Evolutionary conservation across 2,329 filamentous ascomycete species (phyloP).

Genomic region (Endoconidiophora laricicola): DNA sequence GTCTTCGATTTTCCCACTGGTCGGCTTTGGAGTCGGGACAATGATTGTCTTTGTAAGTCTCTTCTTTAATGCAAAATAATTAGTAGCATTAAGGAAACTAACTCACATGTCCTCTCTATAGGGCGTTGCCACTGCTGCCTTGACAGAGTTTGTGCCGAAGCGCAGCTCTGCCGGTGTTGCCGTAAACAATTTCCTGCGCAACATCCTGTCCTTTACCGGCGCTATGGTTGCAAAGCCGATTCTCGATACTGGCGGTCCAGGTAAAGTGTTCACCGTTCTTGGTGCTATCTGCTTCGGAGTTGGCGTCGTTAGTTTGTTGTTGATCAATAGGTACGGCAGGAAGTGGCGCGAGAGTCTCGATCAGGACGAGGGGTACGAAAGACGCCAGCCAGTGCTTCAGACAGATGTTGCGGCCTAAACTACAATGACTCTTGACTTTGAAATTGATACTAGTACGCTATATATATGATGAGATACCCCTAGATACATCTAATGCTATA

Average conservation of each 20-base stretch:
- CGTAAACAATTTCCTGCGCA: slow-evolving; percentile 66
- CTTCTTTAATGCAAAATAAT: background rate
- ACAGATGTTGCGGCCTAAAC: background rate
- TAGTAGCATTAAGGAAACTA: too few species aligned
- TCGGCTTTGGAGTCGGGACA: slow-evolving; percentile 58
- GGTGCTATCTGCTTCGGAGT: slow-evolving; percentile 37
- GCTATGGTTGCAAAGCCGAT: slow-evolving; percentile 53
- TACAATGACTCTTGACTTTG: background rate
- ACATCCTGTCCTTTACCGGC: slow-evolving; percentile 60
- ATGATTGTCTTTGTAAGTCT: slow-evolving; percentile 59
- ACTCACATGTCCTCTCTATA: slow-evolving; percentile 15
- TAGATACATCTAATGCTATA: background rate
- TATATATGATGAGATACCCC: background rate
- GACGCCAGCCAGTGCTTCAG: slow-evolving; percentile 5
- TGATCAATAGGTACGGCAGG: slow-evolving; percentile 42
- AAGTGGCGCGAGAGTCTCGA: slow-evolving; percentile 52
- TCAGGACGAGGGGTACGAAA: slow-evolving; percentile 17
- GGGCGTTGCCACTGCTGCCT: slow-evolving; percentile 57
- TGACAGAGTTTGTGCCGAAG: slow-evolving; percentile 68
- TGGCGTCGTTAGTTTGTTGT: slow-evolving; percentile 40
- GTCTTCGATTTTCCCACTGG: slow-evolving; percentile 46
- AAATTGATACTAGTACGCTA: background rate
- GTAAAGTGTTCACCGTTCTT: slow-evolving; percentile 54
- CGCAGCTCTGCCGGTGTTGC: slow-evolving; percentile 57
- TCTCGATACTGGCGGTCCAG: slow-evolving; percentile 53